These are phyloP conservation scores for Prosopis cineraria DNA, from an alignment of 306 rosid genomes.

Conservation along the genomic window DNA sequence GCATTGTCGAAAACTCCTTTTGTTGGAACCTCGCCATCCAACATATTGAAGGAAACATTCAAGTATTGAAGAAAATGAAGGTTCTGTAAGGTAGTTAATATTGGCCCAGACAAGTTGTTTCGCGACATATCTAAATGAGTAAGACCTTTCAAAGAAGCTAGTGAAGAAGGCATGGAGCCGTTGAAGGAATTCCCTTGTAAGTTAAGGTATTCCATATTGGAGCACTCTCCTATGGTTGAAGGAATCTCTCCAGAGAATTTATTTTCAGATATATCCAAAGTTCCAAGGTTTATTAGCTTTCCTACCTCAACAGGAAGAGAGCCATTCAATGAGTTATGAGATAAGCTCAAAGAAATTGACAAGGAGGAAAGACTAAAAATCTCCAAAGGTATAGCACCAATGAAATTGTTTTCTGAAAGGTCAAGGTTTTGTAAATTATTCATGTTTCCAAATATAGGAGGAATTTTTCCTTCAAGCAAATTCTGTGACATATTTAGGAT, in stretches of 20 bases:
- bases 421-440: neutral
- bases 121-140: neutral
- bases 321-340: neutral
- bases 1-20: neutral
- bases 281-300: neutral
- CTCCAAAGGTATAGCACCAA: neutral
- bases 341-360: neutral
- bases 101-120: neutral
- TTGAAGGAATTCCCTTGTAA: neutral
- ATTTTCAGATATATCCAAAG: neutral
- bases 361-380: neutral
- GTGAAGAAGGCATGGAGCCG: neutral
- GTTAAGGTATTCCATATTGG: neutral
- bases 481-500: neutral
- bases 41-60: neutral
- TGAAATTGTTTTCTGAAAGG: neutral
- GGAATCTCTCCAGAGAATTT: neutral
- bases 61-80: neutral
- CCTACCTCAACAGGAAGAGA: neutral
- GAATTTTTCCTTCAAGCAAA: neutral
- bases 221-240: neutral
- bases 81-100: neutral
- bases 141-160: neutral
- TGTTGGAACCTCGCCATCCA: neutral
- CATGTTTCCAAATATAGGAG: neutral